Conservation (phyloP, 257 asterid genomes). For the Solanum tacnaense region DNA sequence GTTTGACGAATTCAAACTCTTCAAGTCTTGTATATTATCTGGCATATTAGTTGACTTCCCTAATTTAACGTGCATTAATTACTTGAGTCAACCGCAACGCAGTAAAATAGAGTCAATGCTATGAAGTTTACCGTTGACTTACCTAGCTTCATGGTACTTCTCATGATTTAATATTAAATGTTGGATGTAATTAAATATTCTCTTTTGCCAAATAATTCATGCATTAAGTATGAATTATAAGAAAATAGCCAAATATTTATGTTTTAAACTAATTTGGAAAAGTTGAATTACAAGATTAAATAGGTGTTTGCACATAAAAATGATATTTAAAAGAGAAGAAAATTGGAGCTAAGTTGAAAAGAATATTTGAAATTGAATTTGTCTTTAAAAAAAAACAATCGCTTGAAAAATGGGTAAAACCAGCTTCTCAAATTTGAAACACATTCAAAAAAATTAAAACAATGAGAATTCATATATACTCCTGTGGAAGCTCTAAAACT, state of each 20-base stretch:
- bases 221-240: neutral
- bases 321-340: neutral
- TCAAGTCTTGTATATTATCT: neutral
- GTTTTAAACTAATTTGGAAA: neutral
- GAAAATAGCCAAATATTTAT: neutral
- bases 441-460: too few species aligned
- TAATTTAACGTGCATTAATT: neutral
- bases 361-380: neutral
- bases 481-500: too few species aligned
- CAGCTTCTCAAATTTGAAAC: too few species aligned
- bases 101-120: neutral
- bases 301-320: neutral
- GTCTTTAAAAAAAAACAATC: too few species aligned
- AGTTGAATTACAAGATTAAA: neutral
- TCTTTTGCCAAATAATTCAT: neutral
- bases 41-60: neutral
- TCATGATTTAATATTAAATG: neutral
- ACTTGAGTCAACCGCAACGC: neutral
- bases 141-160: neutral
- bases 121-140: neutral
- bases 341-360: too few species aligned
- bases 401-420: too few species aligned
- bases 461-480: too few species aligned
- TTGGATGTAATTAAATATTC: too few species aligned
- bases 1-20: neutral